Evolutionary conservation across 2,329 filamentous ascomycete genomes (phyloP).

Genomic region (Talaromyces rugulosus): DNA sequence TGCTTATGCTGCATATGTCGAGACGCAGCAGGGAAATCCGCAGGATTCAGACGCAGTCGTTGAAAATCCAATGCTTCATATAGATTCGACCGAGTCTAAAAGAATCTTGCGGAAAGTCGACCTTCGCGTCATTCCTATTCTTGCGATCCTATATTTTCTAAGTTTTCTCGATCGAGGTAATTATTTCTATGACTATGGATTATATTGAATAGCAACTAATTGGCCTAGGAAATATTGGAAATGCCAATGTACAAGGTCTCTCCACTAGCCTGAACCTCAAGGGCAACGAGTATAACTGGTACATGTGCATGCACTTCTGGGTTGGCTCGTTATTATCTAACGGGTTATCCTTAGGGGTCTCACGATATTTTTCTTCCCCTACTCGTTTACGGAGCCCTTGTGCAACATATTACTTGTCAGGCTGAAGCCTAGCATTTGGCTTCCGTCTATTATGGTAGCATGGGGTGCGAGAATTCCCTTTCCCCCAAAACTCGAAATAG

Average conservation of each 20-base stretch:
- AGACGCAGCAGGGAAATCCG: background rate
- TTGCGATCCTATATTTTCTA: slow-evolving; percentile 35
- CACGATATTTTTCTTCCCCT: slow-evolving; percentile 24
- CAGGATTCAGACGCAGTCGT: background rate
- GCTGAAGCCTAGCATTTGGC: slow-evolving; percentile 27
- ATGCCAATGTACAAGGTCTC: slow-evolving; percentile 24
- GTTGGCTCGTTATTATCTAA: background rate
- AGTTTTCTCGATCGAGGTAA: slow-evolving; percentile 25
- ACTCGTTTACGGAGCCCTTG: slow-evolving; percentile 19
- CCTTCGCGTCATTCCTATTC: slow-evolving; percentile 34
- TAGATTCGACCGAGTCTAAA: background rate
- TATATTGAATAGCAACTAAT: background rate
- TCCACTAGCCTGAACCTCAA: slow-evolving; percentile 17
- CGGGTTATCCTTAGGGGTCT: slow-evolving; percentile 9
- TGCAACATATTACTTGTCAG: slow-evolving; percentile 27
- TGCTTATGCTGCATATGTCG: background rate
- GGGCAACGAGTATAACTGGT: slow-evolving; percentile 23
- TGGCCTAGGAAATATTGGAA: slow-evolving; percentile 21
- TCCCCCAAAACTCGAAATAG: background rate
- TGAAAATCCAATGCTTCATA: background rate
- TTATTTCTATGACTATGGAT: background rate
- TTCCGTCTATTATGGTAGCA: slow-evolving; percentile 29
- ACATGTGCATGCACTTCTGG: slow-evolving; percentile 10
- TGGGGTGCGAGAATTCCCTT: slow-evolving; percentile 45
- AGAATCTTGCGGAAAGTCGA: slow-evolving; percentile 17